Evolutionary conservation across 495 filamentous ascomycete species (phyloP), one percentile per base, ranked within the genome.

Genomic region (Penicillium manginii): DNA sequence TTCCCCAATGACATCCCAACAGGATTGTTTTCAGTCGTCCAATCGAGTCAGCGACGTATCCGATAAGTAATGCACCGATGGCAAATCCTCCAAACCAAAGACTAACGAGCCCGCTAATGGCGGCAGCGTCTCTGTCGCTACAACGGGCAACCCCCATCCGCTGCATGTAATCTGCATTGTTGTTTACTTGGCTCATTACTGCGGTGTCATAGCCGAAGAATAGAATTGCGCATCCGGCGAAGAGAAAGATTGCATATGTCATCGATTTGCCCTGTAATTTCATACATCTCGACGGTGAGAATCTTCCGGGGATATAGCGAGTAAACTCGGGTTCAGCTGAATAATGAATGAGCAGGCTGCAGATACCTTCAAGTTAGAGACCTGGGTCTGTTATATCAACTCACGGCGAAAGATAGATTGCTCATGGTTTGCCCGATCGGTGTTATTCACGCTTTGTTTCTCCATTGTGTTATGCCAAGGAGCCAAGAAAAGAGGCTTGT

Each of bases 1-100:
- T 64, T 12, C 75, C 78, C 67, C 79, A 81, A 43, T 77, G 61
- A 33, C 78, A 69, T 33, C 74, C 76, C 35, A 81, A 63, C 40
- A 79, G 73, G 29, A 82, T 73, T 57, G 76, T 74, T 39, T 77
- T 78, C 55, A 77, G 73, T 43, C 80, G 72, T 37, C 81, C 80
- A 55, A 76, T 69, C 17, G 67, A 66, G 60, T 82, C 79, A 32
- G 73, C 78, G 40, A 75, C 64, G 48, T 65, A 43, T 18, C 59
- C 59, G 8, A 62, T 54, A 12, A 62, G 18, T 17, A 62, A 37
- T 1, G 59, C 59, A 42, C 68, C 67, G 40, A 68, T 66, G 1
- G 55, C 59, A 57, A 69, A 66, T 14, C 68, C 68, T 42, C 59
- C 65, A 49, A 66, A 71, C 65, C 65, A 71, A 3, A 71, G 19